Evolutionary conservation across 2,329 filamentous ascomycete species (phyloP).

Genomic region (Paraphoma chrysanthemicola): DNA sequence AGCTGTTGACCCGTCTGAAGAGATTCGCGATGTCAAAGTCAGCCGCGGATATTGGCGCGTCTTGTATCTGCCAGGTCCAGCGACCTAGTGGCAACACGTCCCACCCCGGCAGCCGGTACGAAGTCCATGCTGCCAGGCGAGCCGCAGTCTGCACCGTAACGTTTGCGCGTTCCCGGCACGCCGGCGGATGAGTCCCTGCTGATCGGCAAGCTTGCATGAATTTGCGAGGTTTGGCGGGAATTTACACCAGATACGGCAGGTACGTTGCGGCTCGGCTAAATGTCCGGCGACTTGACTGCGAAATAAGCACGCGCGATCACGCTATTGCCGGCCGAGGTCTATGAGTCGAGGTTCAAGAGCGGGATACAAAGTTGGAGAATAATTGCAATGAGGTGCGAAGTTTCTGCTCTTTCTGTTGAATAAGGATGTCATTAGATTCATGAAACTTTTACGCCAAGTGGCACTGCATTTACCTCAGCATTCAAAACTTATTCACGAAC

Average conservation of each 20-base stretch:
- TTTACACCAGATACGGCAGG: constrained; percentile 13
- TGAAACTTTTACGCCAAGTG: too few relatives aligned
- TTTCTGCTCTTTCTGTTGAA: too few relatives aligned
- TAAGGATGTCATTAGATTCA: too few relatives aligned
- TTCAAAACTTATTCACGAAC: not conserved
- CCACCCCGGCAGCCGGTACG: not conserved
- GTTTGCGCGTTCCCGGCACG: constrained; percentile 9
- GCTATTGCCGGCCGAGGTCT: not conserved
- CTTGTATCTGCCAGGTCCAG: constrained; percentile 15
- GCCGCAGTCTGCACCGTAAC: constrained; percentile 12
- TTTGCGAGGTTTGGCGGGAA: constrained; percentile 1
- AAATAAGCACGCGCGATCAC: not conserved
- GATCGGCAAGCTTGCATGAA: constrained; percentile 11
- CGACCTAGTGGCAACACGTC: constrained; percentile 12
- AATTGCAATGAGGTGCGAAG: not conserved
- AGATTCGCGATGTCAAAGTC: not conserved
- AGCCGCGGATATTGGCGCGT: not conserved
- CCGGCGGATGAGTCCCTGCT: constrained; percentile 2
- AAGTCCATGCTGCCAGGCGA: not conserved
- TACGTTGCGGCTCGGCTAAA: not conserved
- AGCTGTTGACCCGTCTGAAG: not conserved
- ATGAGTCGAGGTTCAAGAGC: not conserved
- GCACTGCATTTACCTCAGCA: not conserved
- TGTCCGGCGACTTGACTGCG: not conserved
- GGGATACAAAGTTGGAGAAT: not conserved